Evolutionary conservation across 2,329 filamentous ascomycete species (phyloP).

Genomic region (Aureobasidium sp.): DNA sequence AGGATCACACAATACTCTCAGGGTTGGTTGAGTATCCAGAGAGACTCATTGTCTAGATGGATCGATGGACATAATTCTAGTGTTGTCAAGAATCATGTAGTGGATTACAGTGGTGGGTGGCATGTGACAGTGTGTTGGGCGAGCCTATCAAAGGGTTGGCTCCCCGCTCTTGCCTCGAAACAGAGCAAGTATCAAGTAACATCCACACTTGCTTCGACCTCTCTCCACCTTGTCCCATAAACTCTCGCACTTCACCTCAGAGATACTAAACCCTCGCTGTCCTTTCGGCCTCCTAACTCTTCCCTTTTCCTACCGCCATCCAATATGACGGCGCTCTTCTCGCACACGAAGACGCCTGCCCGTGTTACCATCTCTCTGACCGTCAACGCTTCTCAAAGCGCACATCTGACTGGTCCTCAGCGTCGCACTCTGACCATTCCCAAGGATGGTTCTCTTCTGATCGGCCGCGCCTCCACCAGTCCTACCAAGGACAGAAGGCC

Average conservation of each 20-base stretch:
- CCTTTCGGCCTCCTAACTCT: not conserved
- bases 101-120: not conserved
- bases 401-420: not conserved
- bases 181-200: not conserved
- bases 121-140: not conserved
- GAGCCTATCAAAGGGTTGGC: not conserved
- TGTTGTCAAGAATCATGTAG: not conserved
- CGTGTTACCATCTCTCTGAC: not conserved
- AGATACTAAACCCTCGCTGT: not conserved
- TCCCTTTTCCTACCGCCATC: not conserved
- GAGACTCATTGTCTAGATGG: no score
- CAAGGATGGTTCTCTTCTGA: constrained; percentile 19
- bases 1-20: not conserved
- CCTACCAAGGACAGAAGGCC: constrained; percentile 25
- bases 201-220: not conserved
- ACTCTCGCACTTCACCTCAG: not conserved
- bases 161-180: not conserved
- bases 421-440: not conserved
- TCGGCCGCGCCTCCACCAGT: constrained; percentile 32
- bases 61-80: no score
- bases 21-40: no score
- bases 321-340: not conserved
- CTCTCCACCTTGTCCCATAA: not conserved
- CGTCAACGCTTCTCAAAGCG: not conserved
- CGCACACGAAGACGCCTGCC: not conserved